A percentile compares a stretch with the other conserved stretches of the same genome.
phyloP scores from a whole-genome alignment of 345 rosid genomes.

The Euclidium syriacum region DNA sequence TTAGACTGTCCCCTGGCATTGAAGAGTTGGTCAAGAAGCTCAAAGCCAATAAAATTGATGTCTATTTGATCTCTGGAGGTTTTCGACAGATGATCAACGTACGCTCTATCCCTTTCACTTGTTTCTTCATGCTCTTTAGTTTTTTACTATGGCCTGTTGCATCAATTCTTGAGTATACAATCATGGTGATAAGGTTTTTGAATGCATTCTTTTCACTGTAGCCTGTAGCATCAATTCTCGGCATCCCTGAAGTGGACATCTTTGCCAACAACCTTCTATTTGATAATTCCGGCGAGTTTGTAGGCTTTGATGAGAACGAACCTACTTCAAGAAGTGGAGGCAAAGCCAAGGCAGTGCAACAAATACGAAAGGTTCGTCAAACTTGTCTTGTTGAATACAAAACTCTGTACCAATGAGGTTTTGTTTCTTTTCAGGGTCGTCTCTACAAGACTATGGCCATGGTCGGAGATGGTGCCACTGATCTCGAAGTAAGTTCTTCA shows the following conservation, averaged over 20 bases:
- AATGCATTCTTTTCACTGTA: constrained; percentile 18
- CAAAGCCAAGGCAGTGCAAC: constrained; percentile 86
- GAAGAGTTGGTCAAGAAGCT: constrained; percentile 70
- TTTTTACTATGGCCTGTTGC: neutral
- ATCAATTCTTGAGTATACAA: constrained; percentile 1
- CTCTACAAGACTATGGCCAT: constrained; percentile 72
- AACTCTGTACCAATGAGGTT: constrained; percentile 17
- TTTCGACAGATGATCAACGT: constrained; percentile 98
- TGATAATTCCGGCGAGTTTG: constrained; percentile 65
- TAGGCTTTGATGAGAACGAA: constrained; percentile 75
- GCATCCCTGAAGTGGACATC: constrained; percentile 69
- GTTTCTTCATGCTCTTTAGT: neutral
- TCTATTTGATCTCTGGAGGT: constrained; percentile 90
- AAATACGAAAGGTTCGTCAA: constrained; percentile 61
- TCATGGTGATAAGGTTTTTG: constrained; percentile 3
- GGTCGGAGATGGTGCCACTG: constrained; percentile 99
- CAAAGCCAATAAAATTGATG: constrained; percentile 53
- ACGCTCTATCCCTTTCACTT: constrained; percentile 25
- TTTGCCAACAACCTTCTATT: constrained; percentile 86
- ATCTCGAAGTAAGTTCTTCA: constrained; percentile 64
- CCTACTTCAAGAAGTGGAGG: constrained; percentile 98
- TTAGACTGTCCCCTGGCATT: constrained; percentile 82
- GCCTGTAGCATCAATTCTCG: constrained; percentile 91
- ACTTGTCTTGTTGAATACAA: neutral
- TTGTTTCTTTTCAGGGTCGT: constrained; percentile 41